Conservation (phyloP, 73 alveolate genomes). For the Paramecium pentaurelia region DNA sequence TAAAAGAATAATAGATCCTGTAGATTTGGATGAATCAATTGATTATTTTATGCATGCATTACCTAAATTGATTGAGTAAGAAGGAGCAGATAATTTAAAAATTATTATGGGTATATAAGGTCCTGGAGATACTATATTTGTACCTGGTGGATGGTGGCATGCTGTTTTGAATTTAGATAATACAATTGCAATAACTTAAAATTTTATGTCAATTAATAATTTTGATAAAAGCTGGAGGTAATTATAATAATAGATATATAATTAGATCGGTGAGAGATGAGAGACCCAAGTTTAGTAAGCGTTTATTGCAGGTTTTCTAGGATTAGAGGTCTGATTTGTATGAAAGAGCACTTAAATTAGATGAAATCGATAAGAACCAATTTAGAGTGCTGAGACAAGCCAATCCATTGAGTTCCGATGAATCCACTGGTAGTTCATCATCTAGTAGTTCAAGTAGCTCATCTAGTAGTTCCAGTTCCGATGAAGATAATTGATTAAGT, state of each 20-base stretch:
- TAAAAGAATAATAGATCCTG: constrained; percentile 63
- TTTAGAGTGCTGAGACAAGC: background rate
- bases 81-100: constrained; percentile 50
- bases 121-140: constrained; percentile 88
- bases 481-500: background rate
- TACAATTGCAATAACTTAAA: constrained; percentile 83
- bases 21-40: constrained; percentile 83
- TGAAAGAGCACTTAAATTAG: constrained; percentile 25
- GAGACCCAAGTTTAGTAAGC: constrained; percentile 49
- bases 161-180: constrained; percentile 89
- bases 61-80: constrained; percentile 67
- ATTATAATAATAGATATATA: background rate
- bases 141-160: constrained; percentile 98
- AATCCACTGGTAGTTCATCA: background rate
- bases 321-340: constrained; percentile 21
- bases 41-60: constrained; percentile 70
- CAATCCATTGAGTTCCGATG: constrained; percentile 20
- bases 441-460: constrained; percentile 4
- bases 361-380: constrained; percentile 32
- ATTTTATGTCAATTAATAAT: constrained; percentile 64
- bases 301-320: constrained; percentile 9
- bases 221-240: constrained; percentile 79
- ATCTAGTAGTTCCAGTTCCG: constrained; percentile 15
- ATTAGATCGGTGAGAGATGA: constrained; percentile 32
- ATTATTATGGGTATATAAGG: constrained; percentile 60